Conservation (phyloP, 1,139 yeast genomes). For the Candida sanyaensis region DNA sequence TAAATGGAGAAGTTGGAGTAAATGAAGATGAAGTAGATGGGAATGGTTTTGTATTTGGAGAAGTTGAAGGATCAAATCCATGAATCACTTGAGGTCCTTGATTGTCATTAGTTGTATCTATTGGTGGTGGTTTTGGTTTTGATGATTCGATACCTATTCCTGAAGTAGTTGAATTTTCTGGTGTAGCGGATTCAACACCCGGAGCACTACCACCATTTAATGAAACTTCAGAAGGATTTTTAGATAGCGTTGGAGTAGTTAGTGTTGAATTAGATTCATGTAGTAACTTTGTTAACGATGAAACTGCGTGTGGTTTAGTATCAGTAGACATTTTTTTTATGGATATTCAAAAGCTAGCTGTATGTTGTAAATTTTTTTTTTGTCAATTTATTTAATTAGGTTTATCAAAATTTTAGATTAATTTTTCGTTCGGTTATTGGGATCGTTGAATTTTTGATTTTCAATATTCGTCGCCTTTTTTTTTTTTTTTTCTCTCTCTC, state of each 20-base stretch:
- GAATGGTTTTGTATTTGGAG: slow-evolving; percentile 12
- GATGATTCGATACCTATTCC: not conserved
- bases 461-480: no score
- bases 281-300: slow-evolving; percentile 46
- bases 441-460: no score
- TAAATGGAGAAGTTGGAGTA: slow-evolving; percentile 19
- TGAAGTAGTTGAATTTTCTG: slow-evolving; percentile 1
- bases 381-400: no score
- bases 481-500: no score
- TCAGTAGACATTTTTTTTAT: not conserved
- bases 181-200: not conserved
- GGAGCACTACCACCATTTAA: slow-evolving; percentile 2
- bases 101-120: slow-evolving; percentile 2
- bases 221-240: slow-evolving; percentile 21
- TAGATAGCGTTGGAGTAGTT: slow-evolving; percentile 27
- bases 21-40: slow-evolving; percentile 13
- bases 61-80: slow-evolving; percentile 21
- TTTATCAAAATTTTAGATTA: no score
- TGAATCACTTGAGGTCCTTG: slow-evolving; percentile 16
- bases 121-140: slow-evolving; percentile 7
- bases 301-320: slow-evolving; percentile 22
- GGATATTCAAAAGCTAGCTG: no score
- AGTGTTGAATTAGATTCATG: slow-evolving; percentile 28
- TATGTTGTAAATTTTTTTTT: not conserved
- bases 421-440: no score